Conservation (phyloP, 2,329 filamentous ascomycete genomes). For the Aureobasidium sp. region DNA sequence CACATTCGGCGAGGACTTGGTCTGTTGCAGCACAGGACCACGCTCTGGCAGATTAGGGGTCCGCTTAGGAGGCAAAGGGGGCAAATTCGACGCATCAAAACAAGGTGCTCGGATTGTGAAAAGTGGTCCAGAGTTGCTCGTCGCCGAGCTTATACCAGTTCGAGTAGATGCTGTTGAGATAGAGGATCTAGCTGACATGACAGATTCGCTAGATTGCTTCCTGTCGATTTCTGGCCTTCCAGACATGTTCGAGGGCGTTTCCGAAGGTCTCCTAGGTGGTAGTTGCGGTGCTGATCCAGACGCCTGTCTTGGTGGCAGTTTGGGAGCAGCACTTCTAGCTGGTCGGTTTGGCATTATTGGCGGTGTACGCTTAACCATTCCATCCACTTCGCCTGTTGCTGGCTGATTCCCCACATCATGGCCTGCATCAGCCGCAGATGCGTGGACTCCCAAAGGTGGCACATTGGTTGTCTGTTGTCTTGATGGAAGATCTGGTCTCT, state of each 20-base stretch:
- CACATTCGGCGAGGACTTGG: slow-evolving; percentile 25
- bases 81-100: slow-evolving; percentile 47
- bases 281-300: slow-evolving; percentile 28
- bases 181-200: slow-evolving; percentile 41
- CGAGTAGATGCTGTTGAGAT: slow-evolving; percentile 41
- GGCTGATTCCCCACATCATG: slow-evolving; percentile 32
- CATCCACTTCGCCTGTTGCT: slow-evolving; percentile 30
- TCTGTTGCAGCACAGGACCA: slow-evolving; percentile 27
- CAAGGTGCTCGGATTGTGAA: slow-evolving; percentile 36
- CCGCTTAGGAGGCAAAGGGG: slow-evolving; percentile 44
- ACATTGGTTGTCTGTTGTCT: slow-evolving; percentile 16
- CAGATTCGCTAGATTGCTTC: slow-evolving; percentile 40
- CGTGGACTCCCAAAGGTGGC: slow-evolving; percentile 3
- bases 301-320: slow-evolving; percentile 35
- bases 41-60: slow-evolving; percentile 33
- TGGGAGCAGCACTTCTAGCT: slow-evolving; percentile 23
- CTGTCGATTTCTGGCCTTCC: slow-evolving; percentile 21
- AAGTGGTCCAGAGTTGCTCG: slow-evolving; percentile 7
- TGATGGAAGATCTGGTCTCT: slow-evolving; percentile 11
- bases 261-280: slow-evolving; percentile 12
- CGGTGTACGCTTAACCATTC: slow-evolving; percentile 31
- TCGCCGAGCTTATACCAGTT: slow-evolving; percentile 28
- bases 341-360: slow-evolving; percentile 42
- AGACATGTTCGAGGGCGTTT: slow-evolving; percentile 7
- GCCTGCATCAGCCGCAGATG: not conserved